phyloP scores from a whole-genome alignment of 345 rosid species.

The Linum tenue region DNA sequence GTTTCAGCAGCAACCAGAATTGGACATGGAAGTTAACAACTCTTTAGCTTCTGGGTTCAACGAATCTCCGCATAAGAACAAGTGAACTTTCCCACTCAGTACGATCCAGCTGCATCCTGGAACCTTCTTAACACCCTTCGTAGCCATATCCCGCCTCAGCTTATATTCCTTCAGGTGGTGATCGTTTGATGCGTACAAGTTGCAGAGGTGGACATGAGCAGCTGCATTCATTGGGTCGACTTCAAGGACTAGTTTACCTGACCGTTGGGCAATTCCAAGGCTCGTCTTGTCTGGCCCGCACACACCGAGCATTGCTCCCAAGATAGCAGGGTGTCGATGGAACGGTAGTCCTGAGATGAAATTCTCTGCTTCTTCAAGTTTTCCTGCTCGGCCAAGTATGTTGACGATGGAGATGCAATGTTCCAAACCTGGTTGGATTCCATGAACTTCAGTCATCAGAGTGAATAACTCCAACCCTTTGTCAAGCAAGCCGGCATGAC shows the following conservation, averaged over 20 bases:
- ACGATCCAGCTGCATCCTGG: conserved; percentile 82
- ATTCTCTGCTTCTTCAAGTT: conserved; percentile 19
- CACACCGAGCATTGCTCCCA: conserved; percentile 53
- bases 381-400: conserved; percentile 20
- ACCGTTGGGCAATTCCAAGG: conserved; percentile 36
- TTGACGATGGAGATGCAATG: conserved; percentile 18
- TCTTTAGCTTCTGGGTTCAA: conserved; percentile 23
- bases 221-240: conserved; percentile 63
- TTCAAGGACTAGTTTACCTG: conserved; percentile 40
- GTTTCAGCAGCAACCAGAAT: no score
- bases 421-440: conserved; percentile 12
- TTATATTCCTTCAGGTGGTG: conserved; percentile 41
- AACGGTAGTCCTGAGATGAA: conserved; percentile 21
- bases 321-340: conserved; percentile 29
- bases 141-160: conserved; percentile 57
- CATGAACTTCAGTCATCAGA: conserved; percentile 14
- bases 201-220: conserved; percentile 60
- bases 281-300: conserved; percentile 38
- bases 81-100: conserved; percentile 36
- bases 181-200: conserved; percentile 50
- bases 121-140: conserved; percentile 63
- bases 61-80: conserved; percentile 59
- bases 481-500: conserved; percentile 19
- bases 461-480: conserved; percentile 12
- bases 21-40: conserved; percentile 8